Base-by-base conservation (phyloP, 2,329 filamentous ascomycete genomes). In the Ophiostoma sp. region DNA sequence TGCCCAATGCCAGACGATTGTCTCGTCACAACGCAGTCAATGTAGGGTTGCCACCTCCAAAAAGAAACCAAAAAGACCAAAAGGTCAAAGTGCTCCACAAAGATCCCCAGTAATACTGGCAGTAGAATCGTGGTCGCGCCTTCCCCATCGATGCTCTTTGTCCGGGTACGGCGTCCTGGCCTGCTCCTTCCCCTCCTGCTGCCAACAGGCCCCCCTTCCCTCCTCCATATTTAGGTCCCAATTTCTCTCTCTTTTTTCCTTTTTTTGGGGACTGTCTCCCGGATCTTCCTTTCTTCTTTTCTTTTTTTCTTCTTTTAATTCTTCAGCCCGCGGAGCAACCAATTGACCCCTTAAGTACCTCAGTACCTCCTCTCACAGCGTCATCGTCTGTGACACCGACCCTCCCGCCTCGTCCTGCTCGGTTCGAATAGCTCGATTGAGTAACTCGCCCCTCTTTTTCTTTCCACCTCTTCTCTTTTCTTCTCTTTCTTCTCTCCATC, bases 341-440 rank as follows among this genome's bases (percentile, higher is more conserved):
- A 59, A 61, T 70, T 70, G 52, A 52, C 52, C 36, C 66, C 39
- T 8, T 2, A 45, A 33, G 25, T 3, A 4, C 31, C 33, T 22
- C 3, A 42, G 39, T 28, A 28, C 28, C 19, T 45, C 17, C 55
- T 71, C 50, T 39, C 61, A 28, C 39, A 33, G 42, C 50, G 22
- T 39, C 48, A 57, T 66, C 19, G 11, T 22, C 63, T 25, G 48
- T 59, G 52, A 66, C 17, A 45, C 52, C 50, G 7, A 28, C 31
- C 36, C 50, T n/a, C 39, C 39, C 48, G 70, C 36, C 71, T 69
- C 64, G 63, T 7, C 64, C n/a, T 50, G 64, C 66, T 74, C 73
- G 73, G 64, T 68, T 74, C 63, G 73, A 74, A 74, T 74, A 69
- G 70, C 73, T 74, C 64, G 39, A 68, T 72, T 70, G 61, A 45